A percentile compares a stretch with the other conserved stretches of the same genome.
These are phyloP conservation scores for Phyllostachys edulis DNA, from an alignment of 176 grass and related monocot genomes.

Conservation along the genomic window DNA sequence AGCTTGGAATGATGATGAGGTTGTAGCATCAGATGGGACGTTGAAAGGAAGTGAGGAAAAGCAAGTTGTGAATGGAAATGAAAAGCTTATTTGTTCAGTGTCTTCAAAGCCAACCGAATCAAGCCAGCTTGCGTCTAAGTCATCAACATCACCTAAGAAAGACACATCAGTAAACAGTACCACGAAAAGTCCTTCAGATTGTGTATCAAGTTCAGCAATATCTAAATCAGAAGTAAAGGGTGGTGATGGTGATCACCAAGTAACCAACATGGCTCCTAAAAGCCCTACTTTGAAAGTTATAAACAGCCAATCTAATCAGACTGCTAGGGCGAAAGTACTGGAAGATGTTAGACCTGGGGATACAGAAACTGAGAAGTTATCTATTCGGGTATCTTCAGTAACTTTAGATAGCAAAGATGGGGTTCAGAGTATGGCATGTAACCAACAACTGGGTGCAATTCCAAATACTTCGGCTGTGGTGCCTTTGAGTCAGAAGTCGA, in stretches of 20 bases:
- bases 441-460: too few species aligned
- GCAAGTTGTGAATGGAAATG: conserved; percentile 38
- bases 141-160: conserved; percentile 29
- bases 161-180: neutral
- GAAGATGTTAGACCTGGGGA: conserved; percentile 31
- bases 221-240: conserved; percentile 45
- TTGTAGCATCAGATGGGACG: conserved; percentile 37
- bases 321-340: conserved; percentile 11
- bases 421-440: conserved; percentile 8
- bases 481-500: too few species aligned
- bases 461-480: too few species aligned
- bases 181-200: conserved; percentile 39
- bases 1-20: conserved; percentile 78
- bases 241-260: conserved; percentile 5
- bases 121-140: neutral
- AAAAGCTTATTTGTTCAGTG: neutral
- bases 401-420: conserved; percentile 43
- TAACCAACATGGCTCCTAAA: conserved; percentile 20
- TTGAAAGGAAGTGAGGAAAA: conserved; percentile 52
- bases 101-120: conserved; percentile 27
- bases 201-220: conserved; percentile 2
- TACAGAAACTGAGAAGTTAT: conserved; percentile 37
- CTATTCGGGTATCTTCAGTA: conserved; percentile 50
- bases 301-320: conserved; percentile 23
- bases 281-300: conserved; percentile 17